phyloP scores from a whole-genome alignment of 305 asterid species.

The Solanum aculeatissimum region DNA sequence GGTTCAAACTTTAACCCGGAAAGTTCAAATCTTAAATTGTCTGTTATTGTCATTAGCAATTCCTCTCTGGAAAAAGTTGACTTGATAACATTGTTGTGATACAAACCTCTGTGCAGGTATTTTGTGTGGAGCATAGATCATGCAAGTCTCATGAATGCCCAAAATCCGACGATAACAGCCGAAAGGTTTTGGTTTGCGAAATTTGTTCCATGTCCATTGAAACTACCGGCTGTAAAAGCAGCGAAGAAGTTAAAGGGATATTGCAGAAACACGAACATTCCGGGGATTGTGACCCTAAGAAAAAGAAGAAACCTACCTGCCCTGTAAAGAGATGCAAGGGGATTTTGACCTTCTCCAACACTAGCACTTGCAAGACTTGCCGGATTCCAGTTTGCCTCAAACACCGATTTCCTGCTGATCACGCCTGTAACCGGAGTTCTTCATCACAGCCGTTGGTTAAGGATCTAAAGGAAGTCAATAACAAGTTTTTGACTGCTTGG shows the following conservation, averaged over 20 bases:
- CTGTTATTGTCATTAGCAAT: background rate
- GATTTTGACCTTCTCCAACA: slow-evolving; percentile 72
- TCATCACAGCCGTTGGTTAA: background rate
- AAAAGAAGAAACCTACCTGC: slow-evolving; percentile 59
- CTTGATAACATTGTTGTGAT: background rate
- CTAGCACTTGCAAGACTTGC: slow-evolving; percentile 52
- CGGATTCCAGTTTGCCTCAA: slow-evolving; percentile 54
- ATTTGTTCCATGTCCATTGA: slow-evolving; percentile 56
- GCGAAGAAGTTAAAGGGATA: slow-evolving; percentile 40
- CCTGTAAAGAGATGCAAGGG: slow-evolving; percentile 61
- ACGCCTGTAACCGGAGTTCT: slow-evolving; percentile 25
- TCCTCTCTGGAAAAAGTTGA: background rate
- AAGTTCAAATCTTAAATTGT: background rate
- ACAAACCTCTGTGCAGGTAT: slow-evolving; percentile 22
- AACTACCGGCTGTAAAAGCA: slow-evolving; percentile 38
- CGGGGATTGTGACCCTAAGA: slow-evolving; percentile 67
- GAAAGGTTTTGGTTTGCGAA: slow-evolving; percentile 65
- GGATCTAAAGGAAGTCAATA: background rate
- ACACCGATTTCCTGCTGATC: slow-evolving; percentile 79
- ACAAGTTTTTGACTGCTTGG: slow-evolving; percentile 45
- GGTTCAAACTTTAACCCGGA: no score
- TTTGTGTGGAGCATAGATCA: slow-evolving; percentile 69
- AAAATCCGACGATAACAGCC: slow-evolving; percentile 43
- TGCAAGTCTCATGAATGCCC: slow-evolving; percentile 65
- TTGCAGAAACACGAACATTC: slow-evolving; percentile 51